These are phyloP conservation scores for Decorospora gaudefroyi DNA, from an alignment of 2,329 filamentous ascomycete species.

Conservation along the genomic window DNA sequence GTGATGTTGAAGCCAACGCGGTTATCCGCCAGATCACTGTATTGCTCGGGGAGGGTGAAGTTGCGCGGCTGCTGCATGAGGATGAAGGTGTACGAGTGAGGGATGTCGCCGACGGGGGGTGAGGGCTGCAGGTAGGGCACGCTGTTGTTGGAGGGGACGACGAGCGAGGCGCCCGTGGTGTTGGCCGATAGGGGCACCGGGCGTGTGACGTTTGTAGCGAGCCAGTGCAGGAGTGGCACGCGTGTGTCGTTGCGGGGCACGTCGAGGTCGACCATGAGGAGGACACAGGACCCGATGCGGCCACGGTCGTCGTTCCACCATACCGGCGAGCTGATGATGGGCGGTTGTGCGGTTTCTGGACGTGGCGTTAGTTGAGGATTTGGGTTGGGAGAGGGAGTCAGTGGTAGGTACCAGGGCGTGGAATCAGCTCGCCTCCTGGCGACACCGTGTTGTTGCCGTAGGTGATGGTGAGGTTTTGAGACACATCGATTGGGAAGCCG, in stretches of 20 bases:
- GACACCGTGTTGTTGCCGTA: slow-evolving; percentile 42
- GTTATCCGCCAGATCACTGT: slow-evolving; percentile 30
- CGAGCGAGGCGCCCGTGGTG: slow-evolving; percentile 16
- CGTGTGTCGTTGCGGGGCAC: slow-evolving; percentile 40
- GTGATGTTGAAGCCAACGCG: slow-evolving; percentile 45
- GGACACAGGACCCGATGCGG: slow-evolving; percentile 21
- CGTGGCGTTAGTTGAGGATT: slow-evolving; percentile 4
- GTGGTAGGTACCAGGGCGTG: slow-evolving; percentile 33
- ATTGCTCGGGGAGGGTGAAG: slow-evolving; percentile 34
- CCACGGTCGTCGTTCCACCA: slow-evolving; percentile 18
- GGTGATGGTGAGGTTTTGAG: slow-evolving; percentile 26
- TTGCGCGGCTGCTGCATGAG: slow-evolving; percentile 35
- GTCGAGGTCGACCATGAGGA: slow-evolving; percentile 42
- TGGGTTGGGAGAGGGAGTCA: too few relatives aligned
- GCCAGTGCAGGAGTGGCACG: slow-evolving; percentile 42
- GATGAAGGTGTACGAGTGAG: slow-evolving; percentile 39
- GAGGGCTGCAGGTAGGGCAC: slow-evolving; percentile 34
- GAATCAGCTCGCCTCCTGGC: slow-evolving; percentile 41
- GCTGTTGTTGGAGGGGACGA: slow-evolving; percentile 17
- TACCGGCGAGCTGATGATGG: slow-evolving; percentile 28
- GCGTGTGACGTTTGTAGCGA: slow-evolving; percentile 34
- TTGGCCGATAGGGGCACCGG: slow-evolving; percentile 2
- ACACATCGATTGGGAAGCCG: slow-evolving; percentile 35
- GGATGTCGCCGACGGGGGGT: slow-evolving; percentile 37
- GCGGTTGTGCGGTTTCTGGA: slow-evolving; percentile 35